These are phyloP conservation scores for Sicyos edulis DNA, from an alignment of 306 rosid species.

Conservation along the genomic window DNA sequence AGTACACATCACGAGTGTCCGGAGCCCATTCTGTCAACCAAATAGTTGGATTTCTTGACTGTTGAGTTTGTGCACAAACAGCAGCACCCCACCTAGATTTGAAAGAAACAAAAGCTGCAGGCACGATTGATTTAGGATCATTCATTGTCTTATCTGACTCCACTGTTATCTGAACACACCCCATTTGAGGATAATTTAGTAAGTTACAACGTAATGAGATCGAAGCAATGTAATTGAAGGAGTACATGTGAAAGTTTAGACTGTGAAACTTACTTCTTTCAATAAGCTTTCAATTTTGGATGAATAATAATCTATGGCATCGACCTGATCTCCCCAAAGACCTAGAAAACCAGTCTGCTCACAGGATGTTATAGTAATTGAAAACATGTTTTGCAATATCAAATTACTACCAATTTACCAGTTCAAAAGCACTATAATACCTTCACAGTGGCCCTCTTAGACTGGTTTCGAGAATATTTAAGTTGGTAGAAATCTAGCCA, in stretches of 20 bases:
- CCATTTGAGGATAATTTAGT: background rate
- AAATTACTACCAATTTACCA: slow-evolving; percentile 2
- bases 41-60: slow-evolving; percentile 71
- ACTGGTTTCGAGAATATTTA: slow-evolving; percentile 62
- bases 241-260: background rate
- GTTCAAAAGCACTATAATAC: slow-evolving; percentile 37
- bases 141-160: slow-evolving; percentile 54
- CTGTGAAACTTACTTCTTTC: slow-evolving; percentile 48
- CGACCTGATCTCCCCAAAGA: slow-evolving; percentile 62
- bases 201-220: background rate
- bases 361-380: slow-evolving; percentile 20
- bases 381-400: slow-evolving; percentile 6
- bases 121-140: slow-evolving; percentile 56
- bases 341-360: slow-evolving; percentile 94
- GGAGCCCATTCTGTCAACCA: slow-evolving; percentile 99
- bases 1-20: slow-evolving; percentile 84
- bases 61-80: slow-evolving; percentile 95
- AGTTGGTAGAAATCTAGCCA: slow-evolving; percentile 90
- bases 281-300: slow-evolving; percentile 48
- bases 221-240: background rate
- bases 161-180: slow-evolving; percentile 43
- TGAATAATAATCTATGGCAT: slow-evolving; percentile 63
- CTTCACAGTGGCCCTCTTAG: slow-evolving; percentile 58
- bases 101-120: slow-evolving; percentile 94
- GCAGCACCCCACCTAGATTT: slow-evolving; percentile 91